Evolutionary conservation across 148 eudicot genomes (phyloP), one percentile per base, ranked within the genome.

Genomic region (Polygonum maritimum): DNA sequence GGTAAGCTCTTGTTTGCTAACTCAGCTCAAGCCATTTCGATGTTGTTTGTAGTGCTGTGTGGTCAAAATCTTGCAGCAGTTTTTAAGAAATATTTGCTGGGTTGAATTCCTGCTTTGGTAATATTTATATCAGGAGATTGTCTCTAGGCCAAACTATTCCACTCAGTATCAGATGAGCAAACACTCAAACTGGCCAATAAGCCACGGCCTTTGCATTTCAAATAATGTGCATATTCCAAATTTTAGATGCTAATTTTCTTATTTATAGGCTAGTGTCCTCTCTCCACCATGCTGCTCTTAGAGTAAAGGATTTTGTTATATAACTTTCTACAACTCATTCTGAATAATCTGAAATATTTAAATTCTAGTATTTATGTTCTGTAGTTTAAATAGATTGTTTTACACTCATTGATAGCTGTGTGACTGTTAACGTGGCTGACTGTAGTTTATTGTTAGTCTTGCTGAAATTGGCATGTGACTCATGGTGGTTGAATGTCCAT

Each of bases 1-100:
- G 90, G 98, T 95, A 89, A 47, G 83, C 55, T 2, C 6, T 15
- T 67, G 11, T 33, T 31, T 63, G 2, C 67, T 26, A 11, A 62
- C 5, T 65, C 33, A 65, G 36, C 19, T 36, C n/a, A 65, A 65
- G 2, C 69, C 44, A 65, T 63, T 76, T 62, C 45, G 9, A 10
- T 14, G 26, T 16, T 21, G 15, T 16, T 62, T 22, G 12, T 62
- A 62, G 48, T 8, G 33, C 15, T 39, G 19, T 57, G n/a, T 5
- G 26, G 48, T 14, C 15, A 35, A 62, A 74, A 16, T 51, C 22
- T 8, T 35, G 31, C 74, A 71, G 31, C 74, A 19, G 48, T 71
- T 35, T 71, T 5, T 60, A 8, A 22, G 35, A 15, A 60, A 60
- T 8, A 22, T 60, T 60, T 60, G 13, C 22, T 60, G 35, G 14